These are phyloP conservation scores for Pleurotus salmoneostramineus DNA, from an alignment of 768 basidiomycete genomes.

Conservation along the genomic window DNA sequence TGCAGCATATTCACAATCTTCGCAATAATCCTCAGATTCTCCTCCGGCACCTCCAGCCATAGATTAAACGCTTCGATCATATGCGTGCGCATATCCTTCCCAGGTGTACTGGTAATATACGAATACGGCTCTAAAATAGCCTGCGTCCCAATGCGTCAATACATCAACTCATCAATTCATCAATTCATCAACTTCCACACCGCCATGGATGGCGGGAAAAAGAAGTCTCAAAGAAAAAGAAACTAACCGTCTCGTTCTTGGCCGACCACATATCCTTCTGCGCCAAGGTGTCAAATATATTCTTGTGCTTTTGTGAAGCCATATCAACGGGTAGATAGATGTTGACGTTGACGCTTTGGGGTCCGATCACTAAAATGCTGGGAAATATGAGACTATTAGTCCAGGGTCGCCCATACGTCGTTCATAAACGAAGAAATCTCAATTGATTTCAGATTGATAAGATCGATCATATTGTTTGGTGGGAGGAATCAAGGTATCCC, in stretches of 20 bases:
- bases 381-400: too few relatives aligned
- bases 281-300: slow-evolving; percentile 29
- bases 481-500: too few relatives aligned
- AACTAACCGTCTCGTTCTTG: slow-evolving; percentile 28
- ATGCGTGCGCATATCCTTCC: slow-evolving; percentile 87
- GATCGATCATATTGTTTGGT: too few relatives aligned
- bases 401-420: too few relatives aligned
- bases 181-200: too few relatives aligned
- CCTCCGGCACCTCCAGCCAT: slow-evolving; percentile 82
- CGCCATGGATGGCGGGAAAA: too few relatives aligned
- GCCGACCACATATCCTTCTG: slow-evolving; percentile 29
- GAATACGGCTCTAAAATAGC: slow-evolving; percentile 82
- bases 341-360: neutral
- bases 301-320: slow-evolving; percentile 31
- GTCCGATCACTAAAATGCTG: too few relatives aligned
- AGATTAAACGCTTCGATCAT: slow-evolving; percentile 91
- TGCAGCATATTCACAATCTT: slow-evolving; percentile 92
- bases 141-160: slow-evolving; percentile 16
- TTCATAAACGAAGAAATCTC: too few relatives aligned
- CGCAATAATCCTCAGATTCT: slow-evolving; percentile 69
- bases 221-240: too few relatives aligned
- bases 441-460: too few relatives aligned
- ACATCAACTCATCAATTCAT: too few relatives aligned
- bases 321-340: too few relatives aligned
- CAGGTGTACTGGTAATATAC: slow-evolving; percentile 79